Evolutionary conservation across 768 basidiomycete genomes (phyloP).

Genomic region (Holtermanniella nyarrowii): DNA sequence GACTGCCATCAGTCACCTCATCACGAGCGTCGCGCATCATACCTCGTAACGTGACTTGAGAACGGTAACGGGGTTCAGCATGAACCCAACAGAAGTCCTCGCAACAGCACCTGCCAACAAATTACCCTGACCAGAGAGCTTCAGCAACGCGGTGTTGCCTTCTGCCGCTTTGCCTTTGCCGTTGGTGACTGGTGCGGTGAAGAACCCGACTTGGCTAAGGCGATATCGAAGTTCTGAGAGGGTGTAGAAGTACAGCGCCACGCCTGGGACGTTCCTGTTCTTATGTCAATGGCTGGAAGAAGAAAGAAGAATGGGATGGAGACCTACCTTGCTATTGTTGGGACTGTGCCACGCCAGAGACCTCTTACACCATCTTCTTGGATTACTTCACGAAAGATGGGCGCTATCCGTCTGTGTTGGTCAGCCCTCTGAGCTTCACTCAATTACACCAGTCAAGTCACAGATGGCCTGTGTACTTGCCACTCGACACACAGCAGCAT

Average conservation of each 20-base stretch:
- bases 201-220: conserved; percentile 64
- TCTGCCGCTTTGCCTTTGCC: background rate
- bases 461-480: background rate
- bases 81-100: conserved; percentile 66
- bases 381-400: conserved; percentile 46
- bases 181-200: conserved; percentile 42
- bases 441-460: background rate
- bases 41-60: conserved; percentile 90
- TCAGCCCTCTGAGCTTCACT: conserved; percentile 2
- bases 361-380: conserved; percentile 56
- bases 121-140: conserved; percentile 64
- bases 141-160: conserved; percentile 31
- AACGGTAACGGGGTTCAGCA: conserved; percentile 82
- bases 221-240: conserved; percentile 68
- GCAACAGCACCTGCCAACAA: conserved; percentile 74
- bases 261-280: conserved; percentile 77
- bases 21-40: conserved; percentile 14
- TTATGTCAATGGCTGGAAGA: background rate
- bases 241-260: conserved; percentile 81
- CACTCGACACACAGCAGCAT: background rate
- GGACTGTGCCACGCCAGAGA: conserved; percentile 78
- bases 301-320: background rate
- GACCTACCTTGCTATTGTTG: conserved; percentile 59
- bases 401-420: conserved; percentile 12
- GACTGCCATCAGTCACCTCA: background rate